Percentiles rank a stretch among this genome's conserved stretches.
Evolutionary conservation across 2,329 filamentous ascomycete species (phyloP).

Genomic region (Fonsecaea monophora): DNA sequence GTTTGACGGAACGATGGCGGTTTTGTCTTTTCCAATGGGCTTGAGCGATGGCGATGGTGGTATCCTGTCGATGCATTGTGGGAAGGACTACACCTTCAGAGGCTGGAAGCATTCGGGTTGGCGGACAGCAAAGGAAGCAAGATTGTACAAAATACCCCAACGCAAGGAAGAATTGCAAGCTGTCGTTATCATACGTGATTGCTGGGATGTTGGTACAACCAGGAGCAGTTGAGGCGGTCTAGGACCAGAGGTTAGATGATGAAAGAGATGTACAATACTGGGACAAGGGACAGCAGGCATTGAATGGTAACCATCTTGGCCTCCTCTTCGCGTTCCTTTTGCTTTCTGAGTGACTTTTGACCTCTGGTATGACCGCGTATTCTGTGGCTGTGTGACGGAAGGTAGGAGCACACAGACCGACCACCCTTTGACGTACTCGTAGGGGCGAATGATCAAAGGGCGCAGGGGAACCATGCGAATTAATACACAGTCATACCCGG

Average conservation of each 20-base stretch:
- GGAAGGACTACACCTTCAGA: neutral
- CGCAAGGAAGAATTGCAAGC: neutral
- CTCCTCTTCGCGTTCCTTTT: neutral
- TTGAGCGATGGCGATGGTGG: conserved; percentile 30
- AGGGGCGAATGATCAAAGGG: no score
- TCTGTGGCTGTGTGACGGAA: no score
- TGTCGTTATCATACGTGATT: neutral
- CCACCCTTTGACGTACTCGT: no score
- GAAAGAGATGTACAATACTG: conserved; percentile 17
- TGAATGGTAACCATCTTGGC: neutral
- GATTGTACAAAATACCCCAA: conserved; percentile 14
- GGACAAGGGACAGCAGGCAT: neutral
- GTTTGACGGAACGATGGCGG: neutral
- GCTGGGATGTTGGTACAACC: neutral
- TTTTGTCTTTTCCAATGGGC: conserved; percentile 11
- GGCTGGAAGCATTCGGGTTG: neutral
- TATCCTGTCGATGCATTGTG: conserved; percentile 14
- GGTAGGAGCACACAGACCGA: no score
- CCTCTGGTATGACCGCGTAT: no score
- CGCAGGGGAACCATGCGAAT: neutral
- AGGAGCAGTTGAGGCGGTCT: neutral
- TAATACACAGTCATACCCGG: neutral
- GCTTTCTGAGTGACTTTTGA: no score
- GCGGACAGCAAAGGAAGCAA: neutral
- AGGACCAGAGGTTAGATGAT: neutral